A percentile compares a stretch with the other conserved stretches of the same genome.
Conservation (phyloP, 2,329 filamentous ascomycete species). For the Trichoderma sp. region DNA sequence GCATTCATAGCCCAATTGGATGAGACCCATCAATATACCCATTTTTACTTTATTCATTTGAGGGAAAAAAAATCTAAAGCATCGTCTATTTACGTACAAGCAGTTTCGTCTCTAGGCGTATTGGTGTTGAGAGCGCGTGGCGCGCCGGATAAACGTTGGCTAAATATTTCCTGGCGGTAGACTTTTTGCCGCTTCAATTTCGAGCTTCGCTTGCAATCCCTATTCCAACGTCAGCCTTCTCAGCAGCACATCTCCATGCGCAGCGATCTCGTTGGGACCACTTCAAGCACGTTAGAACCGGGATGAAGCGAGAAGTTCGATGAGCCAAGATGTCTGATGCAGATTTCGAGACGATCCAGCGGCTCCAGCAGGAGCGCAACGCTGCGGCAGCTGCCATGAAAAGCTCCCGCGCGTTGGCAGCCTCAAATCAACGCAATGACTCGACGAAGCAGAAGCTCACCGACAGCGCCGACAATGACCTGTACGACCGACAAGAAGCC, state of each 20-base stretch:
- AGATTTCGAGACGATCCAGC: constrained; percentile 85
- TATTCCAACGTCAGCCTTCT: constrained; percentile 33
- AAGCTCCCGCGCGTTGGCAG: constrained; percentile 78
- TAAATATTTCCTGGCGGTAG: constrained; percentile 16
- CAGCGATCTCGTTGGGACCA: constrained; percentile 42
- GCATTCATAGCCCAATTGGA: not conserved
- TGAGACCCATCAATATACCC: not conserved
- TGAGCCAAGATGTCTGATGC: constrained; percentile 68
- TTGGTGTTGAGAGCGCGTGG: not conserved
- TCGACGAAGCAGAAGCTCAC: constrained; percentile 90
- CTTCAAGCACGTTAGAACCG: constrained; percentile 47
- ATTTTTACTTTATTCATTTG: not conserved
- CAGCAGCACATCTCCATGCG: constrained; percentile 42
- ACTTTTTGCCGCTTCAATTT: constrained; percentile 41
- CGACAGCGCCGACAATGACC: constrained; percentile 82
- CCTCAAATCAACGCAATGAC: constrained; percentile 79
- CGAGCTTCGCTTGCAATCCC: constrained; percentile 30
- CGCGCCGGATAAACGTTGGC: constrained; percentile 42
- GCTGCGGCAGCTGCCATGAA: constrained; percentile 77
- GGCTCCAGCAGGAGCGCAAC: constrained; percentile 92
- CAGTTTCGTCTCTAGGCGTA: not conserved
- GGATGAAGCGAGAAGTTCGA: constrained; percentile 46
- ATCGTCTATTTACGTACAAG: not conserved
- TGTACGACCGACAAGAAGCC: constrained; percentile 77
- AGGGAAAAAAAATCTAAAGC: not conserved